Evolutionary conservation across 139 green algal genomes (phyloP).

Genomic region (Raphidocelis subcapitata): DNA sequence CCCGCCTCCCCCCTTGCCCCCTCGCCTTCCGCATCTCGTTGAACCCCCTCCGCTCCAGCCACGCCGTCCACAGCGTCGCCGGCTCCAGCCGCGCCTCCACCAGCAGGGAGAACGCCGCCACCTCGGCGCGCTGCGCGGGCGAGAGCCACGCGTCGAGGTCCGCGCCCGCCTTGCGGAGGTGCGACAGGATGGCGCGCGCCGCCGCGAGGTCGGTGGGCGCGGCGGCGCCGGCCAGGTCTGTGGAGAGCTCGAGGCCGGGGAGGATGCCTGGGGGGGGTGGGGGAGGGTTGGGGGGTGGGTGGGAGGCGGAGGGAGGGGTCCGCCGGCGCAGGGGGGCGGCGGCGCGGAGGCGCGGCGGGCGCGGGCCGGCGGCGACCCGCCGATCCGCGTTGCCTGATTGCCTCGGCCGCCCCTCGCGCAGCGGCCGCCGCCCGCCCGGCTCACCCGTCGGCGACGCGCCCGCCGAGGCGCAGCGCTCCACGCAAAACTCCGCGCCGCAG

Average conservation of each 20-base stretch:
- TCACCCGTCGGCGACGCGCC: conserved; percentile 36
- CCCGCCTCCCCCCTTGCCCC: neutral
- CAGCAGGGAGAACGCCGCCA: conserved; percentile 47
- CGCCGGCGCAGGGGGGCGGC: neutral
- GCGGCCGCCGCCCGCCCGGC: neutral
- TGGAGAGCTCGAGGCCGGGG: conserved; percentile 28
- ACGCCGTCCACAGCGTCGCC: conserved; percentile 49
- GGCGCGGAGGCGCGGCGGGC: neutral
- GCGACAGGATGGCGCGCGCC: conserved; percentile 24
- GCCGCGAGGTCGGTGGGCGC: conserved; percentile 21
- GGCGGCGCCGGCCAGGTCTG: conserved; percentile 25
- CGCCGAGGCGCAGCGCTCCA: conserved; percentile 25
- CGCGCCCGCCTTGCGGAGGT: neutral
- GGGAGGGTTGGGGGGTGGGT: neutral
- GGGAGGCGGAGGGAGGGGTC: neutral
- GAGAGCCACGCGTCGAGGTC: conserved; percentile 56
- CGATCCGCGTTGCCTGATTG: neutral
- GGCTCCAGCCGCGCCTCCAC: conserved; percentile 45
- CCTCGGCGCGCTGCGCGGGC: conserved; percentile 34
- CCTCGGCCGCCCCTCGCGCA: neutral
- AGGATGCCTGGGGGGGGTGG: conserved; percentile 7
- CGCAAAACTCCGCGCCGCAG: conserved; percentile 9
- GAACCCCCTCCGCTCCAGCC: conserved; percentile 56
- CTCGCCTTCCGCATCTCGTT: conserved; percentile 48
- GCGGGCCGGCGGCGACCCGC: neutral